Evolutionary conservation across 805 yeast species (phyloP).

Genomic region (Pichia cephalocereana): DNA sequence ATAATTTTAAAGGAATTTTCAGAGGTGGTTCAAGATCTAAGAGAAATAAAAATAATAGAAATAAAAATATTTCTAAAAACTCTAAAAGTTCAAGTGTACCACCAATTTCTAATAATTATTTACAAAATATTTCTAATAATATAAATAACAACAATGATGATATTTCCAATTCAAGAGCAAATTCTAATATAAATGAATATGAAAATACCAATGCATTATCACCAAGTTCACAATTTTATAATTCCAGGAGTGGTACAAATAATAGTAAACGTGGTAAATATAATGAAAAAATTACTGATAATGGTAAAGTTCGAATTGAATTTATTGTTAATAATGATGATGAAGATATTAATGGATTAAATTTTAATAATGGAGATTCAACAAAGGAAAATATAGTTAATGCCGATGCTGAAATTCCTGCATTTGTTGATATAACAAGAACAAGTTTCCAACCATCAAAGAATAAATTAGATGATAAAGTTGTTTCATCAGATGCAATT

Average conservation of each 20-base stretch:
- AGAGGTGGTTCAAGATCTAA: constrained; percentile 10
- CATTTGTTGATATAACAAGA: constrained; percentile 36
- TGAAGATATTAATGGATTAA: background rate
- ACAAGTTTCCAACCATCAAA: constrained; percentile 30
- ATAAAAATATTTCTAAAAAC: constrained; percentile 1
- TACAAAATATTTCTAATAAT: too few species aligned
- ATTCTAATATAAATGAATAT: constrained; percentile 1
- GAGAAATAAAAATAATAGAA: background rate
- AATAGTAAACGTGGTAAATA: constrained; percentile 25
- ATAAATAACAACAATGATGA: background rate
- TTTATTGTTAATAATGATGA: constrained; percentile 28
- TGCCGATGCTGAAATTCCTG: constrained; percentile 22
- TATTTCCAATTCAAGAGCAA: background rate
- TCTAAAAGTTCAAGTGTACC: background rate
- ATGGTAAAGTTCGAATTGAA: constrained; percentile 41
- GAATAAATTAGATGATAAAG: constrained; percentile 42
- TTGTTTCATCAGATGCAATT: constrained; percentile 66
- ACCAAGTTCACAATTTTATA: background rate
- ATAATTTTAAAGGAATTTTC: constrained; percentile 19
- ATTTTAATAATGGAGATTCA: background rate
- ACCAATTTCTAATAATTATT: too few species aligned
- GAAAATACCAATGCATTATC: constrained; percentile 3
- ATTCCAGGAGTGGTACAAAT: constrained; percentile 1
- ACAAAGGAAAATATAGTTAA: background rate
- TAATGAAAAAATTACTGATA: constrained; percentile 34